Percentiles rank a stretch among this genome's conserved stretches.
phyloP scores from a whole-genome alignment of 2,329 filamentous ascomycete species.

The Colletotrichum sp. region DNA sequence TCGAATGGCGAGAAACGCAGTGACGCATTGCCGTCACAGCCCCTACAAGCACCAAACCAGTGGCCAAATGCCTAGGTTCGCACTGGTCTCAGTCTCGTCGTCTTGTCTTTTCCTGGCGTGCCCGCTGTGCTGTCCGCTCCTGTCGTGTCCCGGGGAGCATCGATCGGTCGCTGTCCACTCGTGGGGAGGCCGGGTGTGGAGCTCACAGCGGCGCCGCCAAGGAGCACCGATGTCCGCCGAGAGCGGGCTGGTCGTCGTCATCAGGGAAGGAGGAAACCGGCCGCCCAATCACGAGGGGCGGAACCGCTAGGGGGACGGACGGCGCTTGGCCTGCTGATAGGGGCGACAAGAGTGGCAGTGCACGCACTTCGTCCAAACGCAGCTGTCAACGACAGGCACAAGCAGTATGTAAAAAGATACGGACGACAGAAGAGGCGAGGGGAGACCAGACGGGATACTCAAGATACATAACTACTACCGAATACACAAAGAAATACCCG shows the following conservation, averaged over 20 bases:
- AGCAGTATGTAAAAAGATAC: not conserved
- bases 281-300: slow-evolving; percentile 1
- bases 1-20: not conserved
- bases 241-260: slow-evolving; percentile 20
- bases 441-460: not conserved
- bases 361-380: slow-evolving; percentile 8
- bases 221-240: slow-evolving; percentile 16
- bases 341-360: slow-evolving; percentile 3
- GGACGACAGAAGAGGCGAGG: not conserved
- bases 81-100: not conserved
- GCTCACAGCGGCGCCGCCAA: slow-evolving; percentile 18
- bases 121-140: not conserved
- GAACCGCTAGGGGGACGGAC: not conserved
- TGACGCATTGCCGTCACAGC: slow-evolving; percentile 12
- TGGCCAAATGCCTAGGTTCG: not conserved
- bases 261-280: slow-evolving; percentile 2
- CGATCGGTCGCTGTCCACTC: not conserved
- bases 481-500: not conserved
- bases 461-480: not conserved
- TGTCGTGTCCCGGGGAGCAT: not conserved
- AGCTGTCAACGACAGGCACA: not conserved
- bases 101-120: not conserved
- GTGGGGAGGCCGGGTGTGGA: slow-evolving; percentile 7
- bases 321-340: slow-evolving; percentile 1
- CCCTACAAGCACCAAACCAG: not conserved